Evolutionary conservation across 1,284 basidiomycete species (phyloP).

Genomic region (Ganoderma sp.): DNA sequence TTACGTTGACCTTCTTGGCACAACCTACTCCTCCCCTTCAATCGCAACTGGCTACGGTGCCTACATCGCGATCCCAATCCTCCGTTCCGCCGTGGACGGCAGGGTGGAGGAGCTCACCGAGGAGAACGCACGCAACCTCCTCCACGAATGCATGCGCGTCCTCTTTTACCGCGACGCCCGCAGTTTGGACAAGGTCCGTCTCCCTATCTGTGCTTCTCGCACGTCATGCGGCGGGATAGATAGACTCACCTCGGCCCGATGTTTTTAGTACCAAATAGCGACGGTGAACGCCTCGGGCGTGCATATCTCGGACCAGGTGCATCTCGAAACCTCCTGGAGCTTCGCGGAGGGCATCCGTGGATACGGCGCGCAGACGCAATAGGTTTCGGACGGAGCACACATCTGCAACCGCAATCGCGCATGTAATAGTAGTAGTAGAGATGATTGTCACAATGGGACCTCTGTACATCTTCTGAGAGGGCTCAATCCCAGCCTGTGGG

Average conservation of each 20-base stretch:
- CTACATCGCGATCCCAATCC: slow-evolving; percentile 91
- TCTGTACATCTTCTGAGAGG: background rate
- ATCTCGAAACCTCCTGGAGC: slow-evolving; percentile 83
- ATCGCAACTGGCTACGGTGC: slow-evolving; percentile 97
- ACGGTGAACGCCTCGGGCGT: slow-evolving; percentile 84
- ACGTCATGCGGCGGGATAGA: background rate
- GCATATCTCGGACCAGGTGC: slow-evolving; percentile 80
- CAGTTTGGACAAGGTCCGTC: slow-evolving; percentile 89
- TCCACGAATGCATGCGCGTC: slow-evolving; percentile 92
- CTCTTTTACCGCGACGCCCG: slow-evolving; percentile 97
- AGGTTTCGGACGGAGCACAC: slow-evolving; percentile 24
- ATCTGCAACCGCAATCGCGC: background rate
- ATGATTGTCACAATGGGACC: slow-evolving; percentile 6
- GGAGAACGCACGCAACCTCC: slow-evolving; percentile 79
- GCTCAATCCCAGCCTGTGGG: background rate
- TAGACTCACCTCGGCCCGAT: background rate
- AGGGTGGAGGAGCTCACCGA: slow-evolving; percentile 77
- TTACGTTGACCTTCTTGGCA: slow-evolving; percentile 96
- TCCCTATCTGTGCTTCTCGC: slow-evolving; percentile 15
- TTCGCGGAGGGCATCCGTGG: slow-evolving; percentile 94
- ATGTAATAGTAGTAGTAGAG: slow-evolving; percentile 13
- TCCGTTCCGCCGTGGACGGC: slow-evolving; percentile 91
- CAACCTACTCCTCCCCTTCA: slow-evolving; percentile 93
- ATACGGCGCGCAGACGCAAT: slow-evolving; percentile 79
- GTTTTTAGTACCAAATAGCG: slow-evolving; percentile 90